Percentiles rank a stretch among this genome's conserved stretches.
phyloP scores from a whole-genome alignment of 345 rosid genomes.

The Syzygium jambos region DNA sequence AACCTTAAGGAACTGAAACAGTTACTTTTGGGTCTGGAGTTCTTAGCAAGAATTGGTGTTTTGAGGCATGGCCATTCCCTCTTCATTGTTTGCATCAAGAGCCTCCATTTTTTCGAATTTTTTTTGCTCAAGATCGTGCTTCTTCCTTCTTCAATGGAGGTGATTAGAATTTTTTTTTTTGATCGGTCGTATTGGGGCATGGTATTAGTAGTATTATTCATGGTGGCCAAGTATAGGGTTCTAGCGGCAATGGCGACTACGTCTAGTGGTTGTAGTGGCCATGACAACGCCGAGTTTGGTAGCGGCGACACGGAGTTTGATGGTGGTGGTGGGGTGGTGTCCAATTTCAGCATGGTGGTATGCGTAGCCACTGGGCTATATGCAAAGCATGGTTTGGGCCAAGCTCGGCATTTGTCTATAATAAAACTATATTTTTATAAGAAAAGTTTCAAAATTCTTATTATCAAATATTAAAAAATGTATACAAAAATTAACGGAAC shows the following conservation, averaged over 20 bases:
- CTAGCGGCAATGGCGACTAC: not conserved
- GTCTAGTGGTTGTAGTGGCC: not conserved
- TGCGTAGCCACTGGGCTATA: not conserved
- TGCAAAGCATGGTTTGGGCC: not conserved
- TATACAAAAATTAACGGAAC: not conserved
- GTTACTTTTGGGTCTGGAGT: not conserved
- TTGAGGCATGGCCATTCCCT: not conserved
- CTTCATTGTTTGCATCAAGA: not conserved
- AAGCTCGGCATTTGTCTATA: accelerated
- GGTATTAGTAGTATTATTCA: not conserved
- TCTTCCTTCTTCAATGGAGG: not conserved
- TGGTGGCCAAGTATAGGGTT: not conserved
- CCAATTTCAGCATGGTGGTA: not conserved
- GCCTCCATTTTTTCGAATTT: not conserved
- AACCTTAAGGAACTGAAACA: not conserved
- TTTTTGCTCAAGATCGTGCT: not conserved
- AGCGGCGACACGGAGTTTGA: not conserved
- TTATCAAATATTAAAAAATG: not conserved
- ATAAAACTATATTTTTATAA: not conserved
- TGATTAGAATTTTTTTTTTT: not conserved
- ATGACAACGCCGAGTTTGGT: not conserved
- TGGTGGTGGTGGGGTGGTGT: not conserved
- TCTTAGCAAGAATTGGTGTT: not conserved
- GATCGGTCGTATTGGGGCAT: not conserved
- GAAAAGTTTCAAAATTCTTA: not conserved